These are phyloP conservation scores for Colletotrichum siamense DNA, from an alignment of 2,329 filamentous ascomycete genomes.

Conservation along the genomic window DNA sequence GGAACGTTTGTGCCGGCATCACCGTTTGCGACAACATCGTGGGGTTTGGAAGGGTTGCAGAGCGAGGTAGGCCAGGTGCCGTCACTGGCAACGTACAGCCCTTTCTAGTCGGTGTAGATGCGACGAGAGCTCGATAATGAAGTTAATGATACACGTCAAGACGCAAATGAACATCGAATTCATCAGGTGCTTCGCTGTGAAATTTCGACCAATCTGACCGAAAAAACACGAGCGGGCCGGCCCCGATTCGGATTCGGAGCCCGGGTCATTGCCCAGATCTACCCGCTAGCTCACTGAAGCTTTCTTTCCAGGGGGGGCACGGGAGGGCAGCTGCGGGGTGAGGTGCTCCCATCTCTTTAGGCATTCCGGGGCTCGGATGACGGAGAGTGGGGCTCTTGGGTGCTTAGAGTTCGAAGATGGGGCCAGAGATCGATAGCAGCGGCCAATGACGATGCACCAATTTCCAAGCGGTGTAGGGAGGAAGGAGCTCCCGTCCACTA, in stretches of 20 bases:
- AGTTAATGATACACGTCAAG: not conserved
- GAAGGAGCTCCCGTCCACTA: not conserved
- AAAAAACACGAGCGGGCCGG: not conserved
- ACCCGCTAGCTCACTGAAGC: not conserved
- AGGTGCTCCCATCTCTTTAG: not conserved
- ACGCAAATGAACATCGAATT: not conserved
- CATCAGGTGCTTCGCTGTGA: fast-evolving
- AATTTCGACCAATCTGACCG: not conserved
- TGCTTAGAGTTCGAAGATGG: not conserved
- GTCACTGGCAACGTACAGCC: not conserved
- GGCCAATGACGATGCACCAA: not conserved
- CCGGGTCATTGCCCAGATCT: not conserved
- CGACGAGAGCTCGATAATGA: not conserved
- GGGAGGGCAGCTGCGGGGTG: not conserved
- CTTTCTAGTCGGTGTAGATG: not conserved
- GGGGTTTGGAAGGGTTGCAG: not conserved
- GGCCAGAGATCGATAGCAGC: not conserved
- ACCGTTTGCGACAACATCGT: not conserved
- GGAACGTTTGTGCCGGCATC: not conserved
- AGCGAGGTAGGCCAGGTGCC: not conserved
- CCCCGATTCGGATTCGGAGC: not conserved
- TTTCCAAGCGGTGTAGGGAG: slow-evolving; percentile 5
- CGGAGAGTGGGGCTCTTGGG: not conserved
- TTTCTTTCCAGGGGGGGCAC: not conserved
- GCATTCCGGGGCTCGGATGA: not conserved